These are phyloP conservation scores for Ogataea trehaloabstinens DNA, from an alignment of 805 yeast genomes.

Conservation along the genomic window DNA sequence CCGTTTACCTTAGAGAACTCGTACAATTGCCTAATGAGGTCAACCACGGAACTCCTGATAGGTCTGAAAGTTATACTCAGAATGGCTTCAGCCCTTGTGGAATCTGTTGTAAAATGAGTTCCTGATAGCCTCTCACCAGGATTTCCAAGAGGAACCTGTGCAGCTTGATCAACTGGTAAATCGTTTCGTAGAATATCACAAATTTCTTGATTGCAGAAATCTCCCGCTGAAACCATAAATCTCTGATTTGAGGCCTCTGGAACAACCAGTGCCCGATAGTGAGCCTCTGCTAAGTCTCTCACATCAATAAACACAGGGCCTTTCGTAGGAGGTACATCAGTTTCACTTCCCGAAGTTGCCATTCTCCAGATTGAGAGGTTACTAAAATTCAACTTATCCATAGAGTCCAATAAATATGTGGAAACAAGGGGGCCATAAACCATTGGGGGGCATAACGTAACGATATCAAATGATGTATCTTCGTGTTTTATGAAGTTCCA, in stretches of 20 bases:
- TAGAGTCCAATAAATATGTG: conserved; percentile 13
- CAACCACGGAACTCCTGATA: conserved; percentile 12
- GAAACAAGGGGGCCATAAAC: conserved; percentile 60
- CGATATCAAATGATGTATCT: conserved; percentile 38
- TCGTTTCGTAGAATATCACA: conserved; percentile 19
- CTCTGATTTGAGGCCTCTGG: conserved; percentile 31
- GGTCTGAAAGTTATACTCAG: conserved; percentile 21
- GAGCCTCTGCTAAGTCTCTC: conserved; percentile 41
- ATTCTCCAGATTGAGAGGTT: conserved; percentile 36
- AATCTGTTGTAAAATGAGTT: conserved; percentile 27
- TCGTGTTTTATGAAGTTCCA: conserved; percentile 48
- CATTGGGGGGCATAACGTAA: conserved; percentile 52
- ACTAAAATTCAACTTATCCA: conserved; percentile 34
- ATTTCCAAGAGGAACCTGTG: conserved; percentile 19
- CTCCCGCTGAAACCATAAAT: conserved; percentile 31
- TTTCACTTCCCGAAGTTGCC: conserved; percentile 23
- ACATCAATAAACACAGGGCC: conserved; percentile 39
- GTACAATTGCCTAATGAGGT: conserved; percentile 11
- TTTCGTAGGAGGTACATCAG: conserved; percentile 30
- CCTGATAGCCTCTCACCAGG: conserved; percentile 23
- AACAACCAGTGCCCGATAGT: conserved; percentile 32
- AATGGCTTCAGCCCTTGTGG: conserved; percentile 21
- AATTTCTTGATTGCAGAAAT: conserved; percentile 30
- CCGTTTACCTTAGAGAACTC: not conserved
- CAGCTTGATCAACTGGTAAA: conserved; percentile 12